Conservation (phyloP, 2,329 filamentous ascomycete genomes). For the Fusarium mundagurra region DNA sequence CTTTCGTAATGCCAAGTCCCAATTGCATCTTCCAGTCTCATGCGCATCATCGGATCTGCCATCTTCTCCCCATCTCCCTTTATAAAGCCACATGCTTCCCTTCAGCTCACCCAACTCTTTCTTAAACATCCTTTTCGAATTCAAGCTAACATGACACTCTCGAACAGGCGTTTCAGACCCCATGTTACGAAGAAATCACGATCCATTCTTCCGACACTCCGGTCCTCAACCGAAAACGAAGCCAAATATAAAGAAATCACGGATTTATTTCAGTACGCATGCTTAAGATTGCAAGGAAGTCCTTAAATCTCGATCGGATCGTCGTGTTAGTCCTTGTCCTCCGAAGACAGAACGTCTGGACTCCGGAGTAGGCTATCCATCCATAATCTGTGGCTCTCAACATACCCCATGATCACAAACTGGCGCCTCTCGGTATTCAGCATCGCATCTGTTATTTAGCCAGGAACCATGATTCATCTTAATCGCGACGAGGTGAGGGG, state of each 20-base stretch:
- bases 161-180: accelerated
- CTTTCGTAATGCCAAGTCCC: not conserved
- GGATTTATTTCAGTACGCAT: no score
- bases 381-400: not conserved
- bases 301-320: not conserved
- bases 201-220: not conserved
- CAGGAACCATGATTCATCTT: not conserved
- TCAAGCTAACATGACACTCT: not conserved
- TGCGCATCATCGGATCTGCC: not conserved
- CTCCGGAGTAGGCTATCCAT: not conserved
- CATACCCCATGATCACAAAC: accelerated
- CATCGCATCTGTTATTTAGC: not conserved
- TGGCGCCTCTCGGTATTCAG: not conserved
- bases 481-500: accelerated
- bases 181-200: not conserved
- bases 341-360: not conserved
- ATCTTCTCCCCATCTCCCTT: not conserved
- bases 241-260: not conserved
- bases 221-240: not conserved
- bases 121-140: accelerated
- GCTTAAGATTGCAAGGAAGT: accelerated
- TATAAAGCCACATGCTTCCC: not conserved
- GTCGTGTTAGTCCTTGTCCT: accelerated
- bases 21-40: no score
- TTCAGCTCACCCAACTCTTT: accelerated